A percentile compares a stretch with the other conserved stretches of the same genome.
These are phyloP conservation scores for Penicillium canescens DNA, from an alignment of 495 filamentous ascomycete species.

Conservation along the genomic window DNA sequence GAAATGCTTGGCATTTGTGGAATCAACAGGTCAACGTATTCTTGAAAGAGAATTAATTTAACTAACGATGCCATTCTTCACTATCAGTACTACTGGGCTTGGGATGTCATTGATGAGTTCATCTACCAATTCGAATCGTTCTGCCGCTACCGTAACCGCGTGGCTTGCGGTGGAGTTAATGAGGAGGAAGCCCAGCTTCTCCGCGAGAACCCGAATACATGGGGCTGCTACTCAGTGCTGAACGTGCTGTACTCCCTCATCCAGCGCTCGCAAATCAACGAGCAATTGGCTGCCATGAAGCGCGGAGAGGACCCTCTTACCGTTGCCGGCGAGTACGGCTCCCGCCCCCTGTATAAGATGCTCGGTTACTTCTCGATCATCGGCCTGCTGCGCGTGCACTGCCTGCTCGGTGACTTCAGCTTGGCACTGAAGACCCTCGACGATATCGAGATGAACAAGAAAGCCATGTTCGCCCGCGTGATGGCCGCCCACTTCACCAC, in stretches of 20 bases:
- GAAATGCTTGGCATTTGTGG: slow-evolving; percentile 16
- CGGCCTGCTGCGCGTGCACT: slow-evolving; percentile 93
- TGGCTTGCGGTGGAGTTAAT: slow-evolving; percentile 81
- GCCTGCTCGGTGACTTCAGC: slow-evolving; percentile 95
- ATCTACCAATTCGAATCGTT: slow-evolving; percentile 99
- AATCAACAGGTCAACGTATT: background rate
- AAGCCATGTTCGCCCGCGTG: slow-evolving; percentile 98
- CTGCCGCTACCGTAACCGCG: slow-evolving; percentile 89
- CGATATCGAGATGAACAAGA: slow-evolving; percentile 99
- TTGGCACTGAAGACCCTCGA: slow-evolving; percentile 97
- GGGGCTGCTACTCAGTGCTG: slow-evolving; percentile 99
- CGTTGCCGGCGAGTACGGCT: slow-evolving; percentile 92
- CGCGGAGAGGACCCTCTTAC: slow-evolving; percentile 80
- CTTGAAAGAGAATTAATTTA: background rate
- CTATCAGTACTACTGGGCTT: slow-evolving; percentile 94
- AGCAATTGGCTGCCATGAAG: slow-evolving; percentile 94
- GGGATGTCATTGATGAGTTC: slow-evolving; percentile 99
- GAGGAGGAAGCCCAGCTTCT: slow-evolving; percentile 88
- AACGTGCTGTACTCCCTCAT: slow-evolving; percentile 99
- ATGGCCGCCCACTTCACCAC: slow-evolving; percentile 99
- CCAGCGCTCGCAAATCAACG: slow-evolving; percentile 94
- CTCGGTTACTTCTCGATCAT: slow-evolving; percentile 99
- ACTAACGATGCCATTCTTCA: slow-evolving; percentile 13
- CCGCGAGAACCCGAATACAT: slow-evolving; percentile 95
- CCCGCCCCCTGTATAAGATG: slow-evolving; percentile 92